phyloP scores from a whole-genome alignment of 169 alveolate genomes.

The Plasmodium coatneyi region DNA sequence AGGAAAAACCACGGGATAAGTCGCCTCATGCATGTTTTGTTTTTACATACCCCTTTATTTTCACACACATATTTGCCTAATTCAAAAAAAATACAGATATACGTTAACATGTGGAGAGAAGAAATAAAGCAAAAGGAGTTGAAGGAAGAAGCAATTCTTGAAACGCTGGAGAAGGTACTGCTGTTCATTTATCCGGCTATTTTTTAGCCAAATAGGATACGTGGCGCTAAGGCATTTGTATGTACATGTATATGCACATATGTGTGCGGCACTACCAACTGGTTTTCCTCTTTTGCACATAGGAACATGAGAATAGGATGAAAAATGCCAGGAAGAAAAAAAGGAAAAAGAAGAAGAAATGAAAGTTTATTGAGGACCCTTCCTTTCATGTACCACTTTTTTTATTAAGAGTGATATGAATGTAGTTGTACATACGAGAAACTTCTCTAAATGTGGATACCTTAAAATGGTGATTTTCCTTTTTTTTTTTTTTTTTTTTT shows the following conservation, averaged over 20 bases:
- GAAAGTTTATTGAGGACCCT: neutral
- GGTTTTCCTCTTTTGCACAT: neutral
- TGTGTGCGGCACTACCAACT: neutral
- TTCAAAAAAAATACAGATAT: constrained; percentile 29
- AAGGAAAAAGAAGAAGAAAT: constrained; percentile 47
- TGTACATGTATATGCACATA: neutral
- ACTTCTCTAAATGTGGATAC: neutral
- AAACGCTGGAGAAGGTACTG: constrained; percentile 67
- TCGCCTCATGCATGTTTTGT: neutral
- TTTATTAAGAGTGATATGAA: constrained; percentile 3
- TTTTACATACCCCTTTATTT: neutral
- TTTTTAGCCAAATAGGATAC: neutral
- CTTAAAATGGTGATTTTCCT: neutral
- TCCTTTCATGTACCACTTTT: neutral
- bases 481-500: neutral
- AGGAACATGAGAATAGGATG: constrained; percentile 72
- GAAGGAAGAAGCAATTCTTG: constrained; percentile 53
- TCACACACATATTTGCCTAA: neutral
- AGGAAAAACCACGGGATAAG: neutral
- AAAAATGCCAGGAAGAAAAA: constrained; percentile 14
- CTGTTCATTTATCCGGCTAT: neutral
- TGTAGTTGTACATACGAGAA: neutral
- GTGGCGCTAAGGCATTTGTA: neutral
- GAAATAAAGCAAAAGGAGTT: constrained; percentile 48
- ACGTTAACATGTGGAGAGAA: constrained; percentile 64